Evolutionary conservation across 2,329 filamentous ascomycete genomes (phyloP).

Genomic region (Ceratocystis cubensis): DNA sequence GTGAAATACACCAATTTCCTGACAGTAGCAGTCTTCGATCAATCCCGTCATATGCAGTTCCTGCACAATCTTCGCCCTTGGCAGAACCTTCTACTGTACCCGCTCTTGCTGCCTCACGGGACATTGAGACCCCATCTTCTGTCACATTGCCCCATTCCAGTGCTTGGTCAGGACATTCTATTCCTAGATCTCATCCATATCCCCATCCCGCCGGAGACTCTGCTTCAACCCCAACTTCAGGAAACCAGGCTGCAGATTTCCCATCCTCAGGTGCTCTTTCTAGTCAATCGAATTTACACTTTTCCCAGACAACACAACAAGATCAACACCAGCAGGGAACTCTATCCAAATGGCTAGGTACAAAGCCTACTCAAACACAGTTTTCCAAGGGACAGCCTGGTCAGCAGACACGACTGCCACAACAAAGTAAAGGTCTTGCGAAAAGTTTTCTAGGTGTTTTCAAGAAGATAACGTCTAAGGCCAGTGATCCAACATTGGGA

Average conservation of each 20-base stretch:
- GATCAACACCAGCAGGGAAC: neutral
- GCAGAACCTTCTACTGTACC: neutral
- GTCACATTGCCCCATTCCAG: neutral
- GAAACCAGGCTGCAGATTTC: neutral
- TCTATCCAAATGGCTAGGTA: neutral
- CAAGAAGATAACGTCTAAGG: neutral
- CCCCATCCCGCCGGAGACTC: too few relatives aligned
- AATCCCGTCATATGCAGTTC: neutral
- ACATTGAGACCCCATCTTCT: conserved; percentile 6
- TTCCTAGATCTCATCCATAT: neutral
- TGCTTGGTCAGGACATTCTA: neutral
- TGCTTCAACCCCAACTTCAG: neutral
- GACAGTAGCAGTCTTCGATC: conserved; percentile 8
- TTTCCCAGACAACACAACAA: neutral
- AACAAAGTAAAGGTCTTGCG: neutral
- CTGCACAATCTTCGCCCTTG: neutral
- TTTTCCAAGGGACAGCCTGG: neutral
- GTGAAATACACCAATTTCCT: neutral
- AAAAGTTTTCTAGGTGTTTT: neutral
- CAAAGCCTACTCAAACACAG: neutral
- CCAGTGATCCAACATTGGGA: neutral
- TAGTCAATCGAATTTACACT: neutral
- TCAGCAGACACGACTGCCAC: neutral
- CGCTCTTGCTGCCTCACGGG: neutral
- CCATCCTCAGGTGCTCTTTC: neutral